phyloP scores from a whole-genome alignment of 495 filamentous ascomycete species.

The Pseudevernia furfuracea region DNA sequence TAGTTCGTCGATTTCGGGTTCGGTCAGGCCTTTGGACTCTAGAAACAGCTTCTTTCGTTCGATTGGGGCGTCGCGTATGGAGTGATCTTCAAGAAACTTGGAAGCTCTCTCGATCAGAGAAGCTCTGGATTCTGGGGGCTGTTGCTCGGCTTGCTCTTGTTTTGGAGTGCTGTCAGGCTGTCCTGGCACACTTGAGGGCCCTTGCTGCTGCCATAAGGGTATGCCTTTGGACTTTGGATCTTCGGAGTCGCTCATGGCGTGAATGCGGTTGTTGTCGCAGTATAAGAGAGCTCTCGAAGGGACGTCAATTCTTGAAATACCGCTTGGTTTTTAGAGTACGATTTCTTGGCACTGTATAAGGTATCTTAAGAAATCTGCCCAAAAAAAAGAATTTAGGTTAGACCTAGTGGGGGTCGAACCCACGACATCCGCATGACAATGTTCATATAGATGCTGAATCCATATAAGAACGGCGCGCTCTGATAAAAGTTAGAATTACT shows the following conservation, averaged over 20 bases:
- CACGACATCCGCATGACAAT: neutral
- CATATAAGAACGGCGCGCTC: slow-evolving; percentile 2
- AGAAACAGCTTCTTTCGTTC: slow-evolving; percentile 74
- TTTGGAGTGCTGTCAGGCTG: slow-evolving; percentile 33
- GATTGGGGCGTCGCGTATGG: slow-evolving; percentile 59
- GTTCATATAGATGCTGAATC: neutral
- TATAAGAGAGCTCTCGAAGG: neutral
- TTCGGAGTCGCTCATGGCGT: slow-evolving; percentile 18
- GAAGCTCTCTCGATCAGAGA: slow-evolving; percentile 60
- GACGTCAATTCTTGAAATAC: too few relatives aligned
- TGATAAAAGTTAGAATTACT: neutral
- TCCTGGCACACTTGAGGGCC: neutral
- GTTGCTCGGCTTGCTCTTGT: slow-evolving; percentile 22
- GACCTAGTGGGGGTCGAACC: slow-evolving; percentile 1
- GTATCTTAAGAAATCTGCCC: too few relatives aligned
- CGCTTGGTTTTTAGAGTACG: too few relatives aligned
- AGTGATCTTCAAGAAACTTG: slow-evolving; percentile 72
- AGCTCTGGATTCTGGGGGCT: slow-evolving; percentile 29
- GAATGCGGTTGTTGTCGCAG: neutral
- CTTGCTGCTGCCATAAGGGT: slow-evolving; percentile 21
- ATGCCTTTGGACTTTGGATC: slow-evolving; percentile 13
- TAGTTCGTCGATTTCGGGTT: slow-evolving; percentile 60
- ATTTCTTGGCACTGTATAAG: too few relatives aligned
- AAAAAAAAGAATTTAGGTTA: too few relatives aligned
- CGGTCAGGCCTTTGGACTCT: slow-evolving; percentile 65